phyloP scores from a whole-genome alignment of 805 yeast genomes.

The Ogataea corticis region DNA sequence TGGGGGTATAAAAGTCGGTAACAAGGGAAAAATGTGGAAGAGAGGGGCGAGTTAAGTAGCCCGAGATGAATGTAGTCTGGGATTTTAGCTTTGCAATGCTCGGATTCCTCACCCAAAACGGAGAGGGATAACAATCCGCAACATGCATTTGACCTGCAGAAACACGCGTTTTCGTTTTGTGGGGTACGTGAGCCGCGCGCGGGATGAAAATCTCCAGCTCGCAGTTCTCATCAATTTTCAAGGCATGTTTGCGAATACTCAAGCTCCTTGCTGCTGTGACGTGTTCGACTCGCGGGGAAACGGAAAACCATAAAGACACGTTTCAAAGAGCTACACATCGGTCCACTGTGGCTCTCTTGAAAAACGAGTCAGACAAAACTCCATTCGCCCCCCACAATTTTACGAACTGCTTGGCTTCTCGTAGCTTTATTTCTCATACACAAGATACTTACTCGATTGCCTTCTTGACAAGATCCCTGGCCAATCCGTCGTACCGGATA shows the following conservation, averaged over 20 bases:
- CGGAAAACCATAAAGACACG: too few relatives aligned
- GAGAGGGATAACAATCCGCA: background rate
- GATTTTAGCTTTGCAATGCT: background rate
- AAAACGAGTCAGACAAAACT: too few relatives aligned
- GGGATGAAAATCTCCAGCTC: background rate
- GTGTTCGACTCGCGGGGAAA: too few relatives aligned
- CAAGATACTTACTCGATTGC: background rate
- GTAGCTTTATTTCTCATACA: too few relatives aligned
- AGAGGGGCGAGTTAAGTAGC: slow-evolving; percentile 5
- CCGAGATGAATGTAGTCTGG: background rate
- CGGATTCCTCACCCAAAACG: background rate
- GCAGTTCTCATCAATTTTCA: too few relatives aligned
- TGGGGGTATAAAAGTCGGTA: background rate
- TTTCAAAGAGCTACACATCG: too few relatives aligned
- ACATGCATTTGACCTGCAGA: background rate
- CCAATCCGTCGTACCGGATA: slow-evolving; percentile 17
- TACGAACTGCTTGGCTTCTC: too few relatives aligned
- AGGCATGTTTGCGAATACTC: too few relatives aligned
- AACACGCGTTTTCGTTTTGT: background rate
- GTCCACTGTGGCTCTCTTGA: too few relatives aligned
- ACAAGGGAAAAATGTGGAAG: background rate
- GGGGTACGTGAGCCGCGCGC: background rate
- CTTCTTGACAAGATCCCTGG: slow-evolving; percentile 12
- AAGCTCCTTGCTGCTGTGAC: too few relatives aligned
- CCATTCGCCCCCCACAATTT: too few relatives aligned